These are phyloP conservation scores for Dysphania ambrosioides DNA, from an alignment of 148 eudicot genomes.

Conservation along the genomic window DNA sequence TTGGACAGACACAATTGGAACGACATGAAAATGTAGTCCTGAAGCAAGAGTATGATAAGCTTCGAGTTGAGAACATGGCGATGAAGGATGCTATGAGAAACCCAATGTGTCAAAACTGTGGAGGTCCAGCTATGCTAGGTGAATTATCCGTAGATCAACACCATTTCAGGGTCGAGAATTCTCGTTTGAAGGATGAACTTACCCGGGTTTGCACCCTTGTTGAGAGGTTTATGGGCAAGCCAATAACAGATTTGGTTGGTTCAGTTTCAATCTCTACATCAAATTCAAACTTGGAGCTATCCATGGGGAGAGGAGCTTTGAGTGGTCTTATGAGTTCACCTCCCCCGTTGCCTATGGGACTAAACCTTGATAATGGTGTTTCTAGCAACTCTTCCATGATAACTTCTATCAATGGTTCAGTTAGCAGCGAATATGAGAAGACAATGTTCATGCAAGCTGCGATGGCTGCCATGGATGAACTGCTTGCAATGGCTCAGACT, in stretches of 20 bases:
- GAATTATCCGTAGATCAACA: slow-evolving; percentile 47
- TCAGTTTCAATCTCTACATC: slow-evolving; percentile 24
- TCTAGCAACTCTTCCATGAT: slow-evolving; percentile 20
- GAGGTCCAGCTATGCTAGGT: slow-evolving; percentile 46
- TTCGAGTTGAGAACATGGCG: slow-evolving; percentile 51
- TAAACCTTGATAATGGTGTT: slow-evolving; percentile 39
- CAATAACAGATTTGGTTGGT: slow-evolving; percentile 37
- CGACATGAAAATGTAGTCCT: slow-evolving; percentile 55
- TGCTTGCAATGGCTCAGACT: slow-evolving; percentile 51
- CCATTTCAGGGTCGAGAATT: slow-evolving; percentile 53
- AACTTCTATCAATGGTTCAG: slow-evolving; percentile 13
- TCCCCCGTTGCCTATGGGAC: slow-evolving; percentile 35
- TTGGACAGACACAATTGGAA: slow-evolving; percentile 55
- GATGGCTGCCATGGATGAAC: slow-evolving; percentile 66
- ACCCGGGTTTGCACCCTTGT: slow-evolving; percentile 38
- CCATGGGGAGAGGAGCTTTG: slow-evolving; percentile 43
- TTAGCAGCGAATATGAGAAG: slow-evolving; percentile 40
- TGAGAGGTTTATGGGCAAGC: slow-evolving; percentile 48
- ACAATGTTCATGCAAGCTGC: slow-evolving; percentile 54
- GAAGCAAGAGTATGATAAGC: slow-evolving; percentile 58
- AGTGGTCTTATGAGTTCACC: slow-evolving; percentile 36
- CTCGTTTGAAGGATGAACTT: slow-evolving; percentile 58
- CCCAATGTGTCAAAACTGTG: slow-evolving; percentile 56
- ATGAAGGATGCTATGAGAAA: slow-evolving; percentile 55
- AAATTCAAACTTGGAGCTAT: slow-evolving; percentile 43